A percentile compares a stretch with the other conserved stretches of the same genome.
These are phyloP conservation scores for Elsinoe australis DNA, from an alignment of 2,329 filamentous ascomycete genomes.

Conservation along the genomic window DNA sequence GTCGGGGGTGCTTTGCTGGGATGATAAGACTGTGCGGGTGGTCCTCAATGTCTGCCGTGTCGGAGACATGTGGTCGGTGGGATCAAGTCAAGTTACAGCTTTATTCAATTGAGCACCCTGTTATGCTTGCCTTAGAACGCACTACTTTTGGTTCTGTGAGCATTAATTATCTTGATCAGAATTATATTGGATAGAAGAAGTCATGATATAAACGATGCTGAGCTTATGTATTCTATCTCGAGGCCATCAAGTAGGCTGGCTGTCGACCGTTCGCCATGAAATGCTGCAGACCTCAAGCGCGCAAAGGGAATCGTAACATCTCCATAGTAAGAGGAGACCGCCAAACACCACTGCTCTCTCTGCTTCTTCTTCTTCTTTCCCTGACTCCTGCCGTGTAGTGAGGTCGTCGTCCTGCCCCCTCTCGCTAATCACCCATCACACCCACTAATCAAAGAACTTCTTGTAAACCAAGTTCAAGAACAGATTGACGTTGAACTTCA, in stretches of 20 bases:
- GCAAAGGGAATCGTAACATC: slow-evolving; percentile 7
- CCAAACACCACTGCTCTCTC: not conserved
- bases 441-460: slow-evolving; percentile 71
- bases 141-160: too few species aligned
- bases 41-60: too few species aligned
- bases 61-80: too few species aligned
- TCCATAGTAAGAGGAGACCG: not conserved
- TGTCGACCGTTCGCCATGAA: slow-evolving; percentile 5
- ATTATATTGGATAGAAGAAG: too few species aligned
- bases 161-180: too few species aligned
- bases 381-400: not conserved
- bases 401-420: too few species aligned
- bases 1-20: too few species aligned
- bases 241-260: not conserved
- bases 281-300: slow-evolving; percentile 15
- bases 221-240: slow-evolving; percentile 13
- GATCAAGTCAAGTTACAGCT: too few species aligned
- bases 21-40: too few species aligned
- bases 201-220: slow-evolving; percentile 14
- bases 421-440: too few species aligned
- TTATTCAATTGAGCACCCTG: too few species aligned
- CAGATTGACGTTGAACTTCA: slow-evolving; percentile 92
- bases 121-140: too few species aligned
- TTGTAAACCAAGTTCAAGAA: slow-evolving; percentile 95
- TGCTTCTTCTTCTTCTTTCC: slow-evolving; percentile 16